Evolutionary conservation across 2,329 filamentous ascomycete genomes (phyloP).

Genomic region (Diaporthe amygdali): DNA sequence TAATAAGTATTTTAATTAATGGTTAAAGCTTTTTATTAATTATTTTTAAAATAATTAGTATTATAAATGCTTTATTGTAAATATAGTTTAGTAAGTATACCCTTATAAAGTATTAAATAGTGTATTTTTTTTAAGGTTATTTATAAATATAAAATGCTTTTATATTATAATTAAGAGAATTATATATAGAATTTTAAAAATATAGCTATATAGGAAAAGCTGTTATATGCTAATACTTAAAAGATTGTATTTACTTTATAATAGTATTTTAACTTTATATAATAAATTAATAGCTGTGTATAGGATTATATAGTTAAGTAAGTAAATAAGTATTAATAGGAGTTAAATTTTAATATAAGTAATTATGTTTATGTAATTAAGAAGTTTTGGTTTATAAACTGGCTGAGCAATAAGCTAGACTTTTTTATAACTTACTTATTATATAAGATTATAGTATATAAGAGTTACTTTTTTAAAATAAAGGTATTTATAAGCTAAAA

Average conservation of each 20-base stretch:
- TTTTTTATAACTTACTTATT: background rate
- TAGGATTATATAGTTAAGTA: too few relatives aligned
- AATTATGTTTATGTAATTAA: too few relatives aligned
- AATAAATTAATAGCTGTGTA: background rate
- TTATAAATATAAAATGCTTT: too few relatives aligned
- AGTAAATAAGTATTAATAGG: too few relatives aligned
- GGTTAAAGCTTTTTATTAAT: too few relatives aligned
- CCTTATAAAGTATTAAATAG: too few relatives aligned
- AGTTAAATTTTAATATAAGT: too few relatives aligned
- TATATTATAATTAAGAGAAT: background rate
- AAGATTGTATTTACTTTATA: background rate
- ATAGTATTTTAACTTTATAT: background rate
- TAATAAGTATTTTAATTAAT: too few relatives aligned
- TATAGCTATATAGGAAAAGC: background rate
- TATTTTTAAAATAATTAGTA: too few relatives aligned
- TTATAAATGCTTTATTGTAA: too few relatives aligned
- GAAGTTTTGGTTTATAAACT: background rate
- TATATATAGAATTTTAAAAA: background rate
- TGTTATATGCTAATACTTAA: background rate
- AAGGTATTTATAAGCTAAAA: background rate
- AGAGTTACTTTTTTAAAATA: background rate
- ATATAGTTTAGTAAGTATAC: too few relatives aligned
- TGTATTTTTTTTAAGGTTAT: too few relatives aligned
- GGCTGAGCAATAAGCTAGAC: background rate
- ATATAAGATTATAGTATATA: background rate